Conservation (phyloP, 805 yeast species). For the Candida sakaeoensis region DNA sequence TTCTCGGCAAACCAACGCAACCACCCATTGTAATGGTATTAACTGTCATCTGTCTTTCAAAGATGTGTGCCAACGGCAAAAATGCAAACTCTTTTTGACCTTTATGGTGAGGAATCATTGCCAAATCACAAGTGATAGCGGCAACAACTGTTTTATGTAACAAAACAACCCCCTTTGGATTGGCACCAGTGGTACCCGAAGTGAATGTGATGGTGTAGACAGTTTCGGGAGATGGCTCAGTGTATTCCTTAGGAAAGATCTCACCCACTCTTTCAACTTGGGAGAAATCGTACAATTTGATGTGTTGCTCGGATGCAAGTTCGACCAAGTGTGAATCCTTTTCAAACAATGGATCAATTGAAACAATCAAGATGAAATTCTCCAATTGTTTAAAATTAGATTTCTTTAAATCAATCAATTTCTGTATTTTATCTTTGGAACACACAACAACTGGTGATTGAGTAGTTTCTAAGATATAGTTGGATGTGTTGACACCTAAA, state of each 20-base stretch:
- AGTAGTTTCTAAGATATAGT: slow-evolving; percentile 57
- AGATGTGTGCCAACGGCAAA: slow-evolving; percentile 59
- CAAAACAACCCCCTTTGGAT: slow-evolving; percentile 65
- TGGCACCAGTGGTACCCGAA: slow-evolving; percentile 68
- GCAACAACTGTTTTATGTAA: slow-evolving; percentile 52
- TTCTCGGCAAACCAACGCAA: slow-evolving; percentile 49
- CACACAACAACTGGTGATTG: slow-evolving; percentile 51
- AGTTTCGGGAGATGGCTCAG: slow-evolving; percentile 48
- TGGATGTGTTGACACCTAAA: slow-evolving; percentile 54
- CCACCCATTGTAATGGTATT: slow-evolving; percentile 46
- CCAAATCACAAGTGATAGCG: slow-evolving; percentile 36
- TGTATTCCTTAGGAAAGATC: slow-evolving; percentile 23
- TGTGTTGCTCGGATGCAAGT: slow-evolving; percentile 16
- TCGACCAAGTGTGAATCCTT: slow-evolving; percentile 25
- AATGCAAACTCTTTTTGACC: slow-evolving; percentile 33
- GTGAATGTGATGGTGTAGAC: slow-evolving; percentile 64
- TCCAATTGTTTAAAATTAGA: slow-evolving; percentile 21
- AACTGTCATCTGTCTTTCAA: slow-evolving; percentile 46
- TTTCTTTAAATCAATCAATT: slow-evolving; percentile 26
- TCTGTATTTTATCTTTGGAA: slow-evolving; percentile 28
- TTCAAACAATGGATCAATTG: slow-evolving; percentile 35
- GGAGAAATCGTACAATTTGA: slow-evolving; percentile 26
- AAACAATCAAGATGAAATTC: slow-evolving; percentile 28
- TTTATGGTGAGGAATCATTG: slow-evolving; percentile 22
- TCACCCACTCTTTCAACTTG: slow-evolving; percentile 30